phyloP scores from a whole-genome alignment of 2,329 filamentous ascomycete genomes.

The Aspergillus aculeatinus region DNA sequence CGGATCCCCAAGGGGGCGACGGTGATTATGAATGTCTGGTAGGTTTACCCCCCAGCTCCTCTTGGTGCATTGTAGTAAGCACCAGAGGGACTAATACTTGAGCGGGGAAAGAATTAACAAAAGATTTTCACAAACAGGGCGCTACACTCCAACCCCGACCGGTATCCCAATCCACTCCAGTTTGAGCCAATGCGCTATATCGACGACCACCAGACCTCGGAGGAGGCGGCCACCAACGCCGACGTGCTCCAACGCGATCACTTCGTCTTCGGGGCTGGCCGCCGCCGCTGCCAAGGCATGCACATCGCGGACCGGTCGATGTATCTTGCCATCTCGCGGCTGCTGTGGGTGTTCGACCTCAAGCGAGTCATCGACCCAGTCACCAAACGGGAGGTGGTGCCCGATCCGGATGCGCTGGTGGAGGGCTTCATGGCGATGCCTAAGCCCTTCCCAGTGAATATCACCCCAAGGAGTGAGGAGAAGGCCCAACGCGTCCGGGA shows the following conservation, averaged over 20 bases:
- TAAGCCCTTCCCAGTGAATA: no score
- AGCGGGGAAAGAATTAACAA: conserved; percentile 9
- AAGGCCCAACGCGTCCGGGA: no score
- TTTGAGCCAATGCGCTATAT: no score
- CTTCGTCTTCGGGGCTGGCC: conserved; percentile 54
- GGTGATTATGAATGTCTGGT: conserved; percentile 26
- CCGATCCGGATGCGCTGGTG: no score
- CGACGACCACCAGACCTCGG: no score
- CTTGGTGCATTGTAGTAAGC: conserved; percentile 35
- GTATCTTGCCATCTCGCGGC: conserved; percentile 57
- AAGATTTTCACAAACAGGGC: background rate
- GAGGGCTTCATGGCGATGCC: no score
- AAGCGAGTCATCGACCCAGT: background rate
- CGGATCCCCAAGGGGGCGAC: background rate
- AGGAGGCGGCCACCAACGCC: no score
- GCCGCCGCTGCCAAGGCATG: conserved; percentile 47
- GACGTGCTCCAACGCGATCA: no score
- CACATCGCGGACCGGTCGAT: conserved; percentile 36
- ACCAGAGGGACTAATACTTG: conserved; percentile 33
- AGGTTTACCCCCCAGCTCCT: conserved; percentile 39
- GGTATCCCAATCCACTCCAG: conserved; percentile 47
- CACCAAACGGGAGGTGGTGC: no score
- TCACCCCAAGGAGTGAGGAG: no score
- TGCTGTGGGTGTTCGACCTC: conserved; percentile 47
- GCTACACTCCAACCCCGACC: conserved; percentile 42